Evolutionary conservation across 73 alveolate species (phyloP).

Genomic region (Paramecium tetraurelia): DNA sequence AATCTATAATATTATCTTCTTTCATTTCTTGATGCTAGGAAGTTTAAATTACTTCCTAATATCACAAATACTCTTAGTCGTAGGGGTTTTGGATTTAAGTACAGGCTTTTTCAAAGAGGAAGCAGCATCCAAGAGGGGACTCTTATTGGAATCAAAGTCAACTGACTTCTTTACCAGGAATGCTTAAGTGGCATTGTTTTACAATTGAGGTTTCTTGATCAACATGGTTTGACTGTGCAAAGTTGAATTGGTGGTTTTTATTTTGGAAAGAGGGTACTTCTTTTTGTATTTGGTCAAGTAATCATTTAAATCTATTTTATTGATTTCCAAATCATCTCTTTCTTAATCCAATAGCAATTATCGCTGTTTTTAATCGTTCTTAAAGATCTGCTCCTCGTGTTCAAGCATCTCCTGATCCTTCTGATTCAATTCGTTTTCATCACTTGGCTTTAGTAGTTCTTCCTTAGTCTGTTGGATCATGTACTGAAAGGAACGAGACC

Average conservation of each 20-base stretch:
- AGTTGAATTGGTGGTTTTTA: neutral
- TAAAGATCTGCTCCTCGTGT: neutral
- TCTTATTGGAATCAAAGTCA: neutral
- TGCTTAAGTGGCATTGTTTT: neutral
- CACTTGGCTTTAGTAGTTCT: neutral
- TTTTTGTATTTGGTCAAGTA: neutral
- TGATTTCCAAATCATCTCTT: neutral
- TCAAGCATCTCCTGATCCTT: neutral
- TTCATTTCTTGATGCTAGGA: constrained; percentile 29
- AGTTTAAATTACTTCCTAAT: neutral
- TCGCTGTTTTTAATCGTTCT: neutral
- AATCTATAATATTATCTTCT: neutral
- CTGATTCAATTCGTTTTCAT: neutral
- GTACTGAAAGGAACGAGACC: neutral
- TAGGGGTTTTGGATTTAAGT: neutral
- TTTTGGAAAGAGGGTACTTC: neutral
- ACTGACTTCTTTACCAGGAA: neutral
- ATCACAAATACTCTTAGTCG: neutral
- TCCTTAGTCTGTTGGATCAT: neutral
- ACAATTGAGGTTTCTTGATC: neutral
- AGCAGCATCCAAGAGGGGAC: neutral
- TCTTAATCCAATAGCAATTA: constrained; percentile 9
- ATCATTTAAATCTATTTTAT: constrained; percentile 18
- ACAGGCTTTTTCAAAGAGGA: neutral
- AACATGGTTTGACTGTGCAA: neutral